Base-by-base conservation (phyloP, 257 asterid species). In the Penstemon davidsonii region DNA sequence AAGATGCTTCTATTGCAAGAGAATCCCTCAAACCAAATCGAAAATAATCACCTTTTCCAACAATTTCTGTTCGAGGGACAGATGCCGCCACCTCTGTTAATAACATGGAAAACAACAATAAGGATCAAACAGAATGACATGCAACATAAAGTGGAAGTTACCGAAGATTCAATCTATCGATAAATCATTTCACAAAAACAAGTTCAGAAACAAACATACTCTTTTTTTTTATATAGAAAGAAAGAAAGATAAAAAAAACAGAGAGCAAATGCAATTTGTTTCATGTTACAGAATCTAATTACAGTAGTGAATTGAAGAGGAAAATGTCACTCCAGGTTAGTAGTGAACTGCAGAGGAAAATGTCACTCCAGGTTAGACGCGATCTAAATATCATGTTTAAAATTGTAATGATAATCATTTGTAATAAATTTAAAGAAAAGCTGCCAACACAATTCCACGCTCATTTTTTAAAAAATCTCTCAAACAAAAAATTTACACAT, bases 21-120 rank as follows among this genome's bases (percentile, higher is more conserved):
- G 99, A 94, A 75, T 94, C 99, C 81, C 99, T 81, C 96, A 94
- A 83, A 62, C 96, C 96, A 77, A 94, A 94, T 60, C 99, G 87
- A 76, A 94, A 88, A 73, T 88, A 94, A 52, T 94, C 96, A 71
- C 99, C 89, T 80, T 91, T 87, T 66, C 93, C 99, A 55, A 88
- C 96, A 53, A 91, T 72, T 72, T 85, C 96, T 9, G 96, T 70
- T 71, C 46, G 79, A 70, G 99, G 99, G 68, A 91, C 79, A 61
- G 97, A 86, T 47, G 99, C 97, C 42, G 99, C 90, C 73, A 81
- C 76, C 81, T 84, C 99, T 93, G 90, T 36, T 60, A 77, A 68
- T 64, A 71, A 66, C 59, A 59, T 61, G 46, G 33, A 25, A 1
- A 49, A 18, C n/a, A 60, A 51, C 60, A 66, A 13, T n/a, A 71